A percentile compares a stretch with the other conserved stretches of the same genome.
Evolutionary conservation across 768 basidiomycete species (phyloP).

Genomic region (Strobilomyces echinocephalus): DNA sequence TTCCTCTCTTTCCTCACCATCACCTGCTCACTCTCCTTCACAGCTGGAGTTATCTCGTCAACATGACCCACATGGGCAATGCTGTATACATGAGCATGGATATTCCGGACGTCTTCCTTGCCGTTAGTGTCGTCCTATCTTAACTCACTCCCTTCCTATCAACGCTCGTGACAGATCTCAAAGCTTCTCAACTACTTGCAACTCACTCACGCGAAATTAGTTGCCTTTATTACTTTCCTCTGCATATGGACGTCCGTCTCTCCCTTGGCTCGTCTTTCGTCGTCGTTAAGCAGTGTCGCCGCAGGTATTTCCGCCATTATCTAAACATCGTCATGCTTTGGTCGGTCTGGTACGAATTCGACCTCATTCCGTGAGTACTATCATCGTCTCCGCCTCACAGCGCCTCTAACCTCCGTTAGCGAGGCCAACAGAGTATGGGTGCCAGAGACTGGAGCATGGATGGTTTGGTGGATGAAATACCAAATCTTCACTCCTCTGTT

Average conservation of each 20-base stretch:
- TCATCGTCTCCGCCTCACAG: background rate
- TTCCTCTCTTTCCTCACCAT: background rate
- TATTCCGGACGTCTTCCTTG: constrained; percentile 84
- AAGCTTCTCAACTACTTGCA: constrained; percentile 89
- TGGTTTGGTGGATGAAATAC: constrained; percentile 74
- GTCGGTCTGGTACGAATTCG: constrained; percentile 79
- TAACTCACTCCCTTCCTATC: background rate
- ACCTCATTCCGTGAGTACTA: constrained; percentile 63
- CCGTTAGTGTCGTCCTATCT: constrained; percentile 43
- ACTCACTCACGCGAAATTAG: constrained; percentile 55
- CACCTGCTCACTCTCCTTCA: background rate
- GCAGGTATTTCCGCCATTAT: constrained; percentile 91
- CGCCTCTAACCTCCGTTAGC: constrained; percentile 32
- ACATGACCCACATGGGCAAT: constrained; percentile 83
- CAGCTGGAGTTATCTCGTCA: constrained; percentile 82
- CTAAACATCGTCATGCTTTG: constrained; percentile 81
- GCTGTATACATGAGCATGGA: constrained; percentile 97
- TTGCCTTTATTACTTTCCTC: constrained; percentile 63
- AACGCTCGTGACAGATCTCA: constrained; percentile 48
- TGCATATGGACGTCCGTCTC: constrained; percentile 73
- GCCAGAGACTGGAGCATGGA: constrained; percentile 60
- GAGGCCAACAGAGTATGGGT: constrained; percentile 53
- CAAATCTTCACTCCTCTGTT: constrained; percentile 75
- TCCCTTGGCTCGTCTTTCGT: background rate
- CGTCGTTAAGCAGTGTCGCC: background rate